A percentile compares a stretch with the other conserved stretches of the same genome.
phyloP scores from a whole-genome alignment of 768 basidiomycete genomes.

The Boletus sensibilis region DNA sequence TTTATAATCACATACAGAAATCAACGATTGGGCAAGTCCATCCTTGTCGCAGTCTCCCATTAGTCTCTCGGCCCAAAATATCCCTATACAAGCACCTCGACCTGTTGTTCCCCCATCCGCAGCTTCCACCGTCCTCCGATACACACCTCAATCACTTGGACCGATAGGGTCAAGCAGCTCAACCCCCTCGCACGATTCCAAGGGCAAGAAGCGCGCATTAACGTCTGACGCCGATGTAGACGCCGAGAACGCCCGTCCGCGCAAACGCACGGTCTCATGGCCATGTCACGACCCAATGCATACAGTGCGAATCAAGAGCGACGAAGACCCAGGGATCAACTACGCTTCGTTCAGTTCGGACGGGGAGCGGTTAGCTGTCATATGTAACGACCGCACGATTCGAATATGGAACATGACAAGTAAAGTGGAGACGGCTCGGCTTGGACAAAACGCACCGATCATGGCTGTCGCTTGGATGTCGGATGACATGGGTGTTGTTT shows the following conservation, averaged over 20 bases:
- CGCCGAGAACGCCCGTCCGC: conserved; percentile 30
- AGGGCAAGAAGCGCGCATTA: conserved; percentile 42
- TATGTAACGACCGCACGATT: conserved; percentile 59
- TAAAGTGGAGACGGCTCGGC: conserved; percentile 51
- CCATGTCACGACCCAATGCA: conserved; percentile 43
- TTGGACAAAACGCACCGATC: conserved; percentile 51
- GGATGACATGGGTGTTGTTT: conserved; percentile 52
- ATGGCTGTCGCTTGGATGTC: conserved; percentile 59
- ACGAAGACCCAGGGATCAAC: conserved; percentile 46
- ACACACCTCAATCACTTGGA: conserved; percentile 20
- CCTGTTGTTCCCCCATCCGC: conserved; percentile 29
- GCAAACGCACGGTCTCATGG: conserved; percentile 44
- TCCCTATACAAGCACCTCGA: conserved; percentile 32
- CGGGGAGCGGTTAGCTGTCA: conserved; percentile 55
- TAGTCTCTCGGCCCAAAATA: conserved; percentile 15
- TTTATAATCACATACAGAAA: conserved; percentile 15
- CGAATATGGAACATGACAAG: conserved; percentile 59
- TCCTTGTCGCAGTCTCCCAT: conserved; percentile 17
- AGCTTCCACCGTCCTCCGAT: conserved; percentile 35
- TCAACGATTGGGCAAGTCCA: conserved; percentile 26
- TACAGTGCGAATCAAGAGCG: conserved; percentile 42
- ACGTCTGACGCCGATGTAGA: conserved; percentile 24
- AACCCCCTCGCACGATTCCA: conserved; percentile 29
- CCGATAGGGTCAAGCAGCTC: conserved; percentile 19
- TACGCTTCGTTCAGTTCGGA: conserved; percentile 52